phyloP scores from a whole-genome alignment of 73 alveolate genomes.

The Symbiodinium natans region DNA sequence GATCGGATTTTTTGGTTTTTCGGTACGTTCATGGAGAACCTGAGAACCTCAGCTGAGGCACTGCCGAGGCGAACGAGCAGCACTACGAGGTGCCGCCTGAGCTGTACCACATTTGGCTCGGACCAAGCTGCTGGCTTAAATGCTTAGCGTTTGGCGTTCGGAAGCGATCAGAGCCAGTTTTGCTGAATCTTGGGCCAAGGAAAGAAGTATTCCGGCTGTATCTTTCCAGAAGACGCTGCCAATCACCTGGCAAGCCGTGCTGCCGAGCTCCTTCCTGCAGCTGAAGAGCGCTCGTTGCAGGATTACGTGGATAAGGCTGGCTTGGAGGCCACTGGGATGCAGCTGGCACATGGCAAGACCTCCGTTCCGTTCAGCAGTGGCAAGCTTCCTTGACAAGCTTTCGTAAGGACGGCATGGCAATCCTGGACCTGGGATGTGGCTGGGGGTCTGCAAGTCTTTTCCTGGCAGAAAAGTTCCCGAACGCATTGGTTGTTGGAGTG shows the following conservation, averaged over 20 bases:
- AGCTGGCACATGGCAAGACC: background rate
- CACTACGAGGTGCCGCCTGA: slow-evolving; percentile 86
- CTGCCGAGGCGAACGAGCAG: slow-evolving; percentile 82
- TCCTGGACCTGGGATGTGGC: slow-evolving; percentile 88
- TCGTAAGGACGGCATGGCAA: slow-evolving; percentile 53
- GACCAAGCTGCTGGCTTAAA: background rate
- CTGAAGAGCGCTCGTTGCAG: slow-evolving; percentile 78
- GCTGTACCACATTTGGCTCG: slow-evolving; percentile 69
- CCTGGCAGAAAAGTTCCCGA: slow-evolving; percentile 45
- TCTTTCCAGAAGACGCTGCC: slow-evolving; percentile 44
- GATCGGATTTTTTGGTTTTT: background rate
- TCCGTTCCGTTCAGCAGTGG: background rate
- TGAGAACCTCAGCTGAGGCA: background rate
- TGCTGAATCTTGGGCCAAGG: background rate
- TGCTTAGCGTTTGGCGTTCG: too few species aligned
- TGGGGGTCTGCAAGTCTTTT: slow-evolving; percentile 75
- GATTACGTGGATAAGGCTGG: slow-evolving; percentile 53
- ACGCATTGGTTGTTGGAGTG: slow-evolving; percentile 51
- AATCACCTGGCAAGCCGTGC: background rate
- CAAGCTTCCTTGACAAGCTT: background rate
- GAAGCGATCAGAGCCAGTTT: background rate
- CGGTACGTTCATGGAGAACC: background rate
- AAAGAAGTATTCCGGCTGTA: slow-evolving; percentile 70
- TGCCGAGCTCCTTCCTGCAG: slow-evolving; percentile 28
- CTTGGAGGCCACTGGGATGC: slow-evolving; percentile 9